Evolutionary conservation across 805 yeast genomes (phyloP).

Genomic region (Kluyveromyces aestuarii): DNA sequence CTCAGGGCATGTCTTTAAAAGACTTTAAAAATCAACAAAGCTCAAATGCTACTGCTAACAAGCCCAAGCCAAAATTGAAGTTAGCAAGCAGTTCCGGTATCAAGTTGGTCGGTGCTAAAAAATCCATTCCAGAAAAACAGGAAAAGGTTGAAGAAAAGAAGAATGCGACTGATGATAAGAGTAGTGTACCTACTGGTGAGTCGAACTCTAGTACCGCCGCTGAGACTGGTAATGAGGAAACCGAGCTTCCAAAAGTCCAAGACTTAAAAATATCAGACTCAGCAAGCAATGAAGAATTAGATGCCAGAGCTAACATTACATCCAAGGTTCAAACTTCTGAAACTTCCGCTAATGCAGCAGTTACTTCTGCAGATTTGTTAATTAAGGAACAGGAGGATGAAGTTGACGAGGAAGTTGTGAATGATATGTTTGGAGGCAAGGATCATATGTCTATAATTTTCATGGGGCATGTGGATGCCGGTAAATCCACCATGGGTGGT

Average conservation of each 20-base stretch:
- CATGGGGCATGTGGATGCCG: constrained; percentile 99
- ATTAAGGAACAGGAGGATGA: constrained; percentile 67
- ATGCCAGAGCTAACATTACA: constrained; percentile 18
- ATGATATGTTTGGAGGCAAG: constrained; percentile 93
- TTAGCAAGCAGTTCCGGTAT: constrained; percentile 57
- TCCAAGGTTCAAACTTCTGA: constrained; percentile 10
- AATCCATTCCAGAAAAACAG: constrained; percentile 23
- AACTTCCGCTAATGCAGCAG: constrained; percentile 16
- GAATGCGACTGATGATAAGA: constrained; percentile 10
- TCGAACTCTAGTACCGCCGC: constrained; percentile 6
- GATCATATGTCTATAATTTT: constrained; percentile 94
- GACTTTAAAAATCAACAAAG: constrained; percentile 68
- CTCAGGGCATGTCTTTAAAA: constrained; percentile 64
- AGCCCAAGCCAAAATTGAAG: constrained; percentile 61
- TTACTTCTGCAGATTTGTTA: constrained; percentile 39
- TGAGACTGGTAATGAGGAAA: constrained; percentile 12
- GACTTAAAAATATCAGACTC: constrained; percentile 16
- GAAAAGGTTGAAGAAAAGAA: constrained; percentile 23
- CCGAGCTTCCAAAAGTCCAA: constrained; percentile 23
- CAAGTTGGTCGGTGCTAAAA: constrained; percentile 48
- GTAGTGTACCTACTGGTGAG: constrained; percentile 13
- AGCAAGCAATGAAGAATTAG: constrained; percentile 24
- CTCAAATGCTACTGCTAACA: constrained; percentile 28
- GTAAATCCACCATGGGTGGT: constrained; percentile 99
- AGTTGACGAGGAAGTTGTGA: constrained; percentile 79